Base-by-base conservation (phyloP, 192 early-diverging fungal genomes). In the Backusella macrospora region DNA sequence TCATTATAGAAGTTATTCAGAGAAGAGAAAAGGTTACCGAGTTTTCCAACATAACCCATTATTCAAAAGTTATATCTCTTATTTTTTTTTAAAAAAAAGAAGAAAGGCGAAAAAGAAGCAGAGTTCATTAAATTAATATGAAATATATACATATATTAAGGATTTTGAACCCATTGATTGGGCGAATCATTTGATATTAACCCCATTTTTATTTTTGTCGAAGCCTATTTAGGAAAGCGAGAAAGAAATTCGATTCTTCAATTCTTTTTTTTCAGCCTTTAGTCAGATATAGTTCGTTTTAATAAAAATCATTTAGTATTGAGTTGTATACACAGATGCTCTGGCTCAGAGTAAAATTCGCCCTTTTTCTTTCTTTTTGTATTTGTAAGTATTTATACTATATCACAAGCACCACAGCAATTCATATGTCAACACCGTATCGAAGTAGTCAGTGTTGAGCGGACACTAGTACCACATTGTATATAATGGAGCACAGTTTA, bases 1-100 rank as follows among this genome's bases (percentile, higher is more conserved):
- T 95, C 96, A 78, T 90, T 95, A 82, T 96, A 98, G 71, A 99
- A 94, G 73, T 91, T 90, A 74, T 90, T 89, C 59, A 97, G 93
- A 14, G 94, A 90, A 15, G 88, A 88, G 64, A 96, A 81, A 29
- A 88, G 76, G 65, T 72, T 81, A 21, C 82, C 86, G 14, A 90
- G 83, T 73, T 84, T 86, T 46, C 86, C 88, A 47, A 89, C 86
- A 74, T 89, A 89, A 77, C 87, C 84, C 88, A 89, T 89, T 59
- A 59, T 59, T 59, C 21, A 26, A 59, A 59, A 59, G 21, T 23
- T 18, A 59, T n/a, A n/a, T n/a, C n/a, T n/a, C n/a, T n/a, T n/a
- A n/a, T n/a, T n/a, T n/a, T n/a, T n/a, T n/a, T n/a, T n/a, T n/a
- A n/a, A n/a, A n/a, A 23, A 26, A 59, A 12, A 18, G 7, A 49